Evolutionary conservation across 2,329 filamentous ascomycete species (phyloP).

Genomic region (Phoma sp.): DNA sequence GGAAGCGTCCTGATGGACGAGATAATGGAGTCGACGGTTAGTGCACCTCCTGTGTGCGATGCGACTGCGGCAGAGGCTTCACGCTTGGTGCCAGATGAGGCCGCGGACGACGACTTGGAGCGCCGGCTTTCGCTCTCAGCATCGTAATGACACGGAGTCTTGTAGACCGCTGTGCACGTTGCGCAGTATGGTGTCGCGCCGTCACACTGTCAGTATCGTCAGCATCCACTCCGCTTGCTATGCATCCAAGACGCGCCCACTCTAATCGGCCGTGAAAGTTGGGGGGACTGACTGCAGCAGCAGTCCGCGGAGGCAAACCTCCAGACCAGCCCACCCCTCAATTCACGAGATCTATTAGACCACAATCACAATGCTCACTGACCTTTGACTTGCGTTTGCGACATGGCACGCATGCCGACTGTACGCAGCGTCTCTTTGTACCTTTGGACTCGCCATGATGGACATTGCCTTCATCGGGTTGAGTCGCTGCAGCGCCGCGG

Average conservation of each 20-base stretch:
- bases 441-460: conserved; percentile 34
- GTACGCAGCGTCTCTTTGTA: conserved; percentile 45
- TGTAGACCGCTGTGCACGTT: conserved; percentile 59
- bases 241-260: not conserved
- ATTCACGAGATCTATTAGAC: not conserved
- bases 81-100: conserved; percentile 37
- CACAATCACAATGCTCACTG: conserved; percentile 17
- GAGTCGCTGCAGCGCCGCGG: conserved; percentile 32
- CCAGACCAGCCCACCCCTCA: conserved; percentile 16
- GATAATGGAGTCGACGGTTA: conserved; percentile 49
- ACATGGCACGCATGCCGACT: conserved; percentile 56
- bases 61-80: conserved; percentile 28
- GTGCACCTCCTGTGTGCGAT: conserved; percentile 16
- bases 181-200: conserved; percentile 56
- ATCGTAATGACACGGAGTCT: conserved; percentile 58
- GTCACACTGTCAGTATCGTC: conserved; percentile 53
- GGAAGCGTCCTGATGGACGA: conserved; percentile 52
- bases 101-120: conserved; percentile 44
- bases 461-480: conserved; percentile 28
- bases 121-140: conserved; percentile 56
- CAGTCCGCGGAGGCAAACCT: conserved; percentile 30
- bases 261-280: conserved; percentile 2
- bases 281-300: not conserved
- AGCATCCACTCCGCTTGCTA: conserved; percentile 12
- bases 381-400: conserved; percentile 59